Percentiles rank a stretch among this genome's conserved stretches.
Conservation (phyloP, 495 filamentous ascomycete genomes). For the Hypoxylon lienhwacheense region DNA sequence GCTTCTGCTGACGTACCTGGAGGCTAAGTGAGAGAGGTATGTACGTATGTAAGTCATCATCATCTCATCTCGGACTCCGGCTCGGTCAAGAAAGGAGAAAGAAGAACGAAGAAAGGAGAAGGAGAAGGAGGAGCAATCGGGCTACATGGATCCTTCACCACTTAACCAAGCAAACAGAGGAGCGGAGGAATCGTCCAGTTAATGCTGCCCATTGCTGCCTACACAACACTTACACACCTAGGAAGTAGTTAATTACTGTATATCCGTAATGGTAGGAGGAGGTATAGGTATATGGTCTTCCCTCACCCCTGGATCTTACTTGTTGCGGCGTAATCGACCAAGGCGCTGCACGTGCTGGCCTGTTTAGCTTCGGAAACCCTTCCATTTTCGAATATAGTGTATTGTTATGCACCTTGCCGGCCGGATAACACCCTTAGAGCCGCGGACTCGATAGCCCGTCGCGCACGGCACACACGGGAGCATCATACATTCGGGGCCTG, state of each 20-base stretch:
- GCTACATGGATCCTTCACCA: slow-evolving; percentile 23
- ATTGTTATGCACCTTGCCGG: slow-evolving; percentile 32
- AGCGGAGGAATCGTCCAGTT: background rate
- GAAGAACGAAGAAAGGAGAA: no score
- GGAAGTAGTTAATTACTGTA: no score
- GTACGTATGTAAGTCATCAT: slow-evolving; percentile 21
- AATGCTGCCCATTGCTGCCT: slow-evolving; percentile 6
- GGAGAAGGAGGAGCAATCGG: slow-evolving; percentile 12
- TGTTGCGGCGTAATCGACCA: slow-evolving; percentile 35
- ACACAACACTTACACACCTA: no score
- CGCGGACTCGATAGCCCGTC: slow-evolving; percentile 22
- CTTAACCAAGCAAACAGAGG: slow-evolving; percentile 30
- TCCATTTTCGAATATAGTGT: slow-evolving; percentile 35
- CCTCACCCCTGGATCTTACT: slow-evolving; percentile 34
- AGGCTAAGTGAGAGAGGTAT: no score
- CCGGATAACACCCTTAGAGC: slow-evolving; percentile 30
- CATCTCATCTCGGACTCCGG: slow-evolving; percentile 28
- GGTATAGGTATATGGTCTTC: no score
- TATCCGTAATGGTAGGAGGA: no score
- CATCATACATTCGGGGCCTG: slow-evolving; percentile 25
- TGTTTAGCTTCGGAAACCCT: slow-evolving; percentile 33
- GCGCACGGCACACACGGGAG: slow-evolving; percentile 29
- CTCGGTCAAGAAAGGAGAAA: slow-evolving; percentile 30
- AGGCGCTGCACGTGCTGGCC: slow-evolving; percentile 30
- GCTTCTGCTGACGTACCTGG: slow-evolving; percentile 16